Evolutionary conservation across 768 basidiomycete species (phyloP), one percentile per base, ranked within the genome.

Genomic region (Hypholoma sublateritium): DNA sequence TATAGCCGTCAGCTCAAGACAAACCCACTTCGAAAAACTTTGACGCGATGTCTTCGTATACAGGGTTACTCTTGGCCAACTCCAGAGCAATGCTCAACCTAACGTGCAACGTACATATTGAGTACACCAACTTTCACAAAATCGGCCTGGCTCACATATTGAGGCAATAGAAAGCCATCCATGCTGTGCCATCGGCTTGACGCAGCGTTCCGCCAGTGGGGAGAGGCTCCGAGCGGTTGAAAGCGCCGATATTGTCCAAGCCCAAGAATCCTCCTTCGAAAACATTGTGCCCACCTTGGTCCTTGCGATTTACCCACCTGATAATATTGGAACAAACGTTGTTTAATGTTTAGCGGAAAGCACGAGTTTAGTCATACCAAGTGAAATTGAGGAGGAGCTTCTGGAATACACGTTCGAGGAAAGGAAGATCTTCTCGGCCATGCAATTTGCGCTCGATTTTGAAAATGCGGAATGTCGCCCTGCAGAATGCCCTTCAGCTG

Each of bases 101-200:
- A 55, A 9, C 11, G 13, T 16, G 28, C 56, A 53, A 32, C 49
- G 55, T 59, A 59, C 17, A 36, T 50, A 54, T 34, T 37, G 19
- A 21, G 14, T 17, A 24, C 41, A 35, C 16, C 8, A n/a, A 25
- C 41, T 12, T 32, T 13, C 9, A 28, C 49, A 25, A 8, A 12
- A 57, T 35, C 28, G 50, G 42, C 36, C 34, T 8, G 25, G 64
- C 84, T 63, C 58, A 92, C 97, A 98, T 98, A 67, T 97, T 97
- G 56, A 98, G 73, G 63, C 89, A 94, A 72, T 96, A 99, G 77
- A 98, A 99, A 32, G 95, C 97, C 97, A 99, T 99, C 97, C 97
- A 99, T 0, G 96, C 93, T 5, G 97, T 99, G 8, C 96, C 96
- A 69, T 99, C 97, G 7, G 97, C 95, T 74, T 99, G 97, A 53